phyloP scores from a whole-genome alignment of 2,329 filamentous ascomycete species.

The Penicillium sp. region DNA sequence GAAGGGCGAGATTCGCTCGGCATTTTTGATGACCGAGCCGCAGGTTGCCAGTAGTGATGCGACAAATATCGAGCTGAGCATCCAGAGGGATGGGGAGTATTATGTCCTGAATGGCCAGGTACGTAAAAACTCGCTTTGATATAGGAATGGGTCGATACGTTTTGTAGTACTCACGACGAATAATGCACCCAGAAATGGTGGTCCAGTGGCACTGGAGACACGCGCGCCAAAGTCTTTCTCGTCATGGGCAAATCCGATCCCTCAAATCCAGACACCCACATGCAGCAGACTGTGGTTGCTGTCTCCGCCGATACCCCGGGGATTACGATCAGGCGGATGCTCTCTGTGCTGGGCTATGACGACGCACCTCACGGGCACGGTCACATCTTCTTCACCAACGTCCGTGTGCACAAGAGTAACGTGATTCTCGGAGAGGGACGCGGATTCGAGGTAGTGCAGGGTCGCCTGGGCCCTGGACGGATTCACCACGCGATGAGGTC shows the following conservation, averaged over 20 bases:
- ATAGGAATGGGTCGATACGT: no score
- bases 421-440: constrained; percentile 91
- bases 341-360: constrained; percentile 93
- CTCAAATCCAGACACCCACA: constrained; percentile 75
- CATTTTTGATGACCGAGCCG: constrained; percentile 94
- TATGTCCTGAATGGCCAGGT: constrained; percentile 80
- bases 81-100: constrained; percentile 80
- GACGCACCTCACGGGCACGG: constrained; percentile 97
- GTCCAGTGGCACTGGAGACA: constrained; percentile 94
- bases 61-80: constrained; percentile 85
- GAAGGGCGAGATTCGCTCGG: constrained; percentile 82
- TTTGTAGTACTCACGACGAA: no score
- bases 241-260: constrained; percentile 94
- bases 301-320: constrained; percentile 82
- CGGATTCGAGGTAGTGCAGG: constrained; percentile 98
- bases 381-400: constrained; percentile 86
- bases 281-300: constrained; percentile 89
- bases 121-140: no score
- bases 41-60: constrained; percentile 88
- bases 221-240: constrained; percentile 88
- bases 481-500: constrained; percentile 98
- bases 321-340: constrained; percentile 88
- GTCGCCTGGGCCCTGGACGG: constrained; percentile 89
- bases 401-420: constrained; percentile 81
- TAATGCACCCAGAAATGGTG: no score